A percentile compares a stretch with the other conserved stretches of the same genome.
Evolutionary conservation across 2,329 filamentous ascomycete species (phyloP).

Genomic region (Zasmidium angulare): DNA sequence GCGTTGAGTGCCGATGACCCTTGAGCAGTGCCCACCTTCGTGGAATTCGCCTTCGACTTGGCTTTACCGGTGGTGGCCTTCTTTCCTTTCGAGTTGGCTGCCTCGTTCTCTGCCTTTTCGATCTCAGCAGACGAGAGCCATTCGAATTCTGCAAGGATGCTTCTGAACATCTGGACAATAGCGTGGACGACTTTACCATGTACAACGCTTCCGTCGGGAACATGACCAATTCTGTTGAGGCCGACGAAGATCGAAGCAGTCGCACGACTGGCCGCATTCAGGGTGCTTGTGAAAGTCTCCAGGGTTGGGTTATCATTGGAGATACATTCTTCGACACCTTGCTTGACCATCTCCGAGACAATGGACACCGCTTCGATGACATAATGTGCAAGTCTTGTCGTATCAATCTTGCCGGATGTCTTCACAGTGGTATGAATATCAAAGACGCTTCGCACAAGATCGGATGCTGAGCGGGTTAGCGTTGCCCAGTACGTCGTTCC

Average conservation of each 20-base stretch:
- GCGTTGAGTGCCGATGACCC: conserved; percentile 22
- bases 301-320: conserved; percentile 1
- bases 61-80: not conserved
- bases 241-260: conserved; percentile 25
- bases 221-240: conserved; percentile 21
- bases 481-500: not conserved
- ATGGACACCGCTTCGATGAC: conserved; percentile 25
- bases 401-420: conserved; percentile 13
- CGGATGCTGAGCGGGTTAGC: conserved; percentile 22
- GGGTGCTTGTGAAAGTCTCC: conserved; percentile 16
- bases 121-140: conserved; percentile 16
- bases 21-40: conserved; percentile 19
- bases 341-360: conserved; percentile 24
- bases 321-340: conserved; percentile 13
- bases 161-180: conserved; percentile 39
- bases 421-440: conserved; percentile 29
- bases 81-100: not conserved
- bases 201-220: conserved; percentile 9
- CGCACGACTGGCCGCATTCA: conserved; percentile 25
- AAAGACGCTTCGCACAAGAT: conserved; percentile 30
- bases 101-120: conserved; percentile 23
- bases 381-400: conserved; percentile 27
- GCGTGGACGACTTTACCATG: conserved; percentile 30
- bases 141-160: conserved; percentile 33
- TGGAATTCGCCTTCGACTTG: conserved; percentile 27